These are phyloP conservation scores for Aeschynomene evenia DNA, from an alignment of 306 rosid genomes.

Conservation along the genomic window DNA sequence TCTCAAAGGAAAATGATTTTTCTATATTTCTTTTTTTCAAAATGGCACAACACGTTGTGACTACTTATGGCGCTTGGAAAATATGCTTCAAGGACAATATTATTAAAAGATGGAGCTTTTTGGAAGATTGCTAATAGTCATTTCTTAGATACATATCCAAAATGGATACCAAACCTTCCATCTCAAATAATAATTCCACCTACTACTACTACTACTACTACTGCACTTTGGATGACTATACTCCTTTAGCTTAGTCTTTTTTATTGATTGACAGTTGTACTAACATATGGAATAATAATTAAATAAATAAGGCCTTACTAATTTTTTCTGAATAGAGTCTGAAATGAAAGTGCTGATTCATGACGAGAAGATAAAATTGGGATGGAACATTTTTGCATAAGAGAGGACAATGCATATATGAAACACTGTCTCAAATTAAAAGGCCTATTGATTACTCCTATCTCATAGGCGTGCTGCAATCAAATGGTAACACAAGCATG, in stretches of 20 bases:
- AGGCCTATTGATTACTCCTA: constrained; percentile 3
- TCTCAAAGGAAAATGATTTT: too few relatives aligned
- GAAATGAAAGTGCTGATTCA: constrained; percentile 25
- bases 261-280: constrained; percentile 24
- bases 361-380: neutral
- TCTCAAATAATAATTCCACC: constrained; percentile 34
- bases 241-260: constrained; percentile 23
- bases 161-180: constrained; percentile 31
- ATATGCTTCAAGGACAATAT: neutral
- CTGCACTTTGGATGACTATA: constrained; percentile 34
- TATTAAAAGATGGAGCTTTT: neutral
- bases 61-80: neutral
- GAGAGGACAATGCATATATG: neutral
- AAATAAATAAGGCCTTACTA: too few relatives aligned
- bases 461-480: constrained; percentile 4
- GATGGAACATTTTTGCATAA: neutral
- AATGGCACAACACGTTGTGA: neutral
- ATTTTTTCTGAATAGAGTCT: constrained; percentile 24
- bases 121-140: constrained; percentile 7
- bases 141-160: constrained; percentile 10
- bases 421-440: neutral
- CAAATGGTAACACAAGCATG: neutral
- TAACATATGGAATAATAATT: constrained; percentile 10
- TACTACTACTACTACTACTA: too few relatives aligned
- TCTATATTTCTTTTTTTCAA: too few relatives aligned